phyloP scores from a whole-genome alignment of 2,329 filamentous ascomycete genomes.

The Clarireedia homoeocarpa region DNA sequence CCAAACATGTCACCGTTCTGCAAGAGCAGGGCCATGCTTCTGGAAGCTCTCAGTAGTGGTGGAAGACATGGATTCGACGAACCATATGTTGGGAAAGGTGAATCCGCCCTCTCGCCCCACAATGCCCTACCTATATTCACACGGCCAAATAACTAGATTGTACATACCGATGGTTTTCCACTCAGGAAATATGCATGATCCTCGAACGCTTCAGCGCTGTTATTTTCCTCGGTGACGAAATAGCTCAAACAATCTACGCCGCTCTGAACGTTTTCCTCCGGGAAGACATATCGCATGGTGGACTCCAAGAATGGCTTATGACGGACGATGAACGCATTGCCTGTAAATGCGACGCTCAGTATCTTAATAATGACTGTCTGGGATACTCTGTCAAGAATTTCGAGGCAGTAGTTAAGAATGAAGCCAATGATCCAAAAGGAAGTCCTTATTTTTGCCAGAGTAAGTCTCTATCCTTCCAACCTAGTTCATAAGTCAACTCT shows the following conservation, averaged over 20 bases:
- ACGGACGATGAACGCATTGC: constrained; percentile 24
- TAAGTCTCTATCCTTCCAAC: background rate
- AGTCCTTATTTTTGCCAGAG: constrained; percentile 15
- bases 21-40: constrained; percentile 27
- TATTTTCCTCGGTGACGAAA: constrained; percentile 35
- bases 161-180: constrained; percentile 36
- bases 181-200: constrained; percentile 36
- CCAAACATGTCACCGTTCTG: constrained; percentile 19
- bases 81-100: constrained; percentile 29
- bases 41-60: constrained; percentile 35
- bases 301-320: constrained; percentile 34
- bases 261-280: constrained; percentile 38
- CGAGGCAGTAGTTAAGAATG: constrained; percentile 16
- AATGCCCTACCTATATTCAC: background rate
- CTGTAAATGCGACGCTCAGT: constrained; percentile 36
- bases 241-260: constrained; percentile 34
- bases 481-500: background rate
- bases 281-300: constrained; percentile 33
- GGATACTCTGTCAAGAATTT: constrained; percentile 22
- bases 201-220: constrained; percentile 35
- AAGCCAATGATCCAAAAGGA: constrained; percentile 9
- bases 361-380: constrained; percentile 29
- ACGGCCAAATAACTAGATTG: constrained; percentile 25
- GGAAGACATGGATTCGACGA: constrained; percentile 34
- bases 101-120: background rate